Evolutionary conservation across 1,284 basidiomycete genomes (phyloP), one percentile per base, ranked within the genome.

Genomic region (Rhodotorula sp.): DNA sequence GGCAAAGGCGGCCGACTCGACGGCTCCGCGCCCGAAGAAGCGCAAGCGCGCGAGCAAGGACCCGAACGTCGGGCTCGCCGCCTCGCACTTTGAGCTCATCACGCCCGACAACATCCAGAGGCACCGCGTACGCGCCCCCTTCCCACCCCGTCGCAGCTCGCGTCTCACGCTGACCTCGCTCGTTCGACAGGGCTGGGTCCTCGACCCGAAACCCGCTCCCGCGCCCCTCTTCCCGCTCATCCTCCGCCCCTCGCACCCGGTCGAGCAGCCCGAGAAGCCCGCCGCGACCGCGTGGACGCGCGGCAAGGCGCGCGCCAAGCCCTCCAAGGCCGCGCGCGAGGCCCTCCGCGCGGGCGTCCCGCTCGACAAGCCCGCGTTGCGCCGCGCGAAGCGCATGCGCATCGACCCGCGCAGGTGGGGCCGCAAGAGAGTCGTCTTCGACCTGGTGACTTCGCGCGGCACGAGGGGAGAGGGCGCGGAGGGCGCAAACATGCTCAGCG

Each of bases 371-470:
- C 44, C 53, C 2, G 53, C 66, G 7, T 45, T 71, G 19, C 46
- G 44, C 2, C 57, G 73, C 25, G 66, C 72, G 8, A 68, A 70
- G 45, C 61, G 75, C 2, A 70, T 74, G 23, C 53, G 73, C 42
- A 77, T 77, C 48, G 75, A 77, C 56, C 70, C 70, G 10, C 16
- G 75, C 13, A 57, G 64, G 23, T 77, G 66, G 62, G 75, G 75
- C 7, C 34, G 75, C 4, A 48, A 56, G 41, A 71, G 71, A 56
- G 34, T 71, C 13, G 49, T 73, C 0, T 77, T 73, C 42, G 42
- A 59, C 16, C 44, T 48, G 14, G 7, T 52, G n/a, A 17, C 10
- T 12, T 10, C 19, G 27, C 4, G 21, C 3, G 12, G 48, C 27
- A n/a, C 34, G 55, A 46, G 50, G 27, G 25, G 58, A 48, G 23